A percentile compares a stretch with the other conserved stretches of the same genome.
These are phyloP conservation scores for Phaeosphaeria sp. DNA, from an alignment of 2,329 filamentous ascomycete species.

Conservation along the genomic window DNA sequence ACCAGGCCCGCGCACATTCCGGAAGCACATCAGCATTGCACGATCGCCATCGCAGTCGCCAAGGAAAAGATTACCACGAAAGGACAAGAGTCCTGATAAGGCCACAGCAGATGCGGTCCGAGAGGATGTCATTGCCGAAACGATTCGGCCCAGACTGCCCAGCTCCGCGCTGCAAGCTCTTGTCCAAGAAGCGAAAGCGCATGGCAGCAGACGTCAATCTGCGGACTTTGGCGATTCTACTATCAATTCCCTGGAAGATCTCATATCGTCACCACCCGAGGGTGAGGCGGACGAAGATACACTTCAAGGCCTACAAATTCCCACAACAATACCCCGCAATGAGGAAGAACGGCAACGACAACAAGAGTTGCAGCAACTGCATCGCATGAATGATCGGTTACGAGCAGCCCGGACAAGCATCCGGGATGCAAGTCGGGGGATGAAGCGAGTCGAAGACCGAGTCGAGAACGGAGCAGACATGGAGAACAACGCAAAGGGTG, in stretches of 20 bases:
- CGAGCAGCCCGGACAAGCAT: constrained; percentile 50
- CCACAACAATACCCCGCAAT: constrained; percentile 38
- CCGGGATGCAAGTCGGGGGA: constrained; percentile 52
- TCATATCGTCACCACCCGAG: constrained; percentile 42
- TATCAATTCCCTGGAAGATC: constrained; percentile 55
- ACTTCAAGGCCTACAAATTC: constrained; percentile 35
- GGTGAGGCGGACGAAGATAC: constrained; percentile 43
- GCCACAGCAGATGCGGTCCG: constrained; percentile 3
- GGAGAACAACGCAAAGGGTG: constrained; percentile 15
- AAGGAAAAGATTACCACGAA: constrained; percentile 21
- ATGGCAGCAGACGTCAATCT: constrained; percentile 14
- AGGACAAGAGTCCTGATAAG: constrained; percentile 16
- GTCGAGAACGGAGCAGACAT: constrained; percentile 44
- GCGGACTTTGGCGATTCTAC: constrained; percentile 54
- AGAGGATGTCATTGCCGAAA: constrained; percentile 3
- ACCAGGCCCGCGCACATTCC: constrained; percentile 41
- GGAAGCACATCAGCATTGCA: constrained; percentile 13
- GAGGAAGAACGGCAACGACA: constrained; percentile 51
- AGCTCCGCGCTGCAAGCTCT: constrained; percentile 50
- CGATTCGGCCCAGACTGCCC: constrained; percentile 33
- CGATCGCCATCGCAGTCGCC: constrained; percentile 26
- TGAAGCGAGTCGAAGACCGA: constrained; percentile 50
- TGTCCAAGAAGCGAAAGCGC: constrained; percentile 46
- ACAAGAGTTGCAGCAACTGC: constrained; percentile 51
- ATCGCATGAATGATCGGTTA: constrained; percentile 51